Evolutionary conservation across 306 rosid genomes (phyloP).

Genomic region (Vigna radiata): DNA sequence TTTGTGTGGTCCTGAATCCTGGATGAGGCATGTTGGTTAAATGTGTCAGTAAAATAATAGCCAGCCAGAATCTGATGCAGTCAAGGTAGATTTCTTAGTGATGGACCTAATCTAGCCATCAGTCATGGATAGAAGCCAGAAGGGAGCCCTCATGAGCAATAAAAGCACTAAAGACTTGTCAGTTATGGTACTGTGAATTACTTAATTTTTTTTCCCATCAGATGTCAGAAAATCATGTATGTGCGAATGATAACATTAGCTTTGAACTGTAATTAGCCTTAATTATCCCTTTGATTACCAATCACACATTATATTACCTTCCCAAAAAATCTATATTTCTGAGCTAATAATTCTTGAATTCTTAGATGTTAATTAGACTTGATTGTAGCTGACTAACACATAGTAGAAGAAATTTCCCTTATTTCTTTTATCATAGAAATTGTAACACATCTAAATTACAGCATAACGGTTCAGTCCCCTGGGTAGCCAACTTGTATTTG

Average conservation of each 20-base stretch:
- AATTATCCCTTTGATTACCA: not conserved
- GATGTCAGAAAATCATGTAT: conserved; percentile 11
- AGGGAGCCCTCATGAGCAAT: conserved; percentile 65
- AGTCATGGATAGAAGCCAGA: conserved; percentile 65
- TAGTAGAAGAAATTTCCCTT: not conserved
- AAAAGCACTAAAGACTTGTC: conserved; percentile 50
- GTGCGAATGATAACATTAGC: not conserved
- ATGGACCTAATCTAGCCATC: conserved; percentile 26
- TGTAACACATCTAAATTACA: conserved; percentile 1
- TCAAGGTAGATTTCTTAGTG: conserved; percentile 35
- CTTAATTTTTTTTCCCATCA: conserved; percentile 22
- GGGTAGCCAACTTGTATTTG: conserved; percentile 8
- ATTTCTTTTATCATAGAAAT: not conserved
- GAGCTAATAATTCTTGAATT: not conserved
- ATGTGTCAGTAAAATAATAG: too few relatives aligned
- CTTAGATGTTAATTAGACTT: not conserved
- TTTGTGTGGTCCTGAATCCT: too few relatives aligned
- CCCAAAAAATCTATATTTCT: not conserved
- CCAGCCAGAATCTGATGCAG: conserved; percentile 30
- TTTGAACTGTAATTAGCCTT: conserved; percentile 8
- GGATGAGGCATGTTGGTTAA: too few relatives aligned
- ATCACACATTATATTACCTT: not conserved
- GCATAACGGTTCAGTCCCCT: not conserved
- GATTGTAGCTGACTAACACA: conserved; percentile 4
- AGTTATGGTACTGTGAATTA: conserved; percentile 51